Evolutionary conservation across 768 basidiomycete genomes (phyloP), one percentile per base, ranked within the genome.

Genomic region (Serpula lacrymans): DNA sequence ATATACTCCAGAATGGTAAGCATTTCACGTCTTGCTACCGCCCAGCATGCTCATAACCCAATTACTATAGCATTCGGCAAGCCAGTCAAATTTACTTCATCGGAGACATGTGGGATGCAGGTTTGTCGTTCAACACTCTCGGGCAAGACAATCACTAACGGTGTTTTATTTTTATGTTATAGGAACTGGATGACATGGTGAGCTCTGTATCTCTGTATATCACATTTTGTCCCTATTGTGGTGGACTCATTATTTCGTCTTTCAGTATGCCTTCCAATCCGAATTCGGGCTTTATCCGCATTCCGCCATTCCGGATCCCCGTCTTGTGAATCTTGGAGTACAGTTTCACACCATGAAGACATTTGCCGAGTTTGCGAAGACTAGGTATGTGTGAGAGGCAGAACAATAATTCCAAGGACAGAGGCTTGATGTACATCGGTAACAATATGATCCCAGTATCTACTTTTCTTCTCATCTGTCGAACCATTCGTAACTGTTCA

Each of bases 111-210:
- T 25, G 59, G 57, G 8, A 34, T 47, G 45, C 27, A 57, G 52
- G 54, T 48, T 18, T 40, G 49, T 16, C 24, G 1, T n/a, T n/a
- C n/a, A n/a, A n/a, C 3, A 22, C 25, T 47, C n/a, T 14, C 20
- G 14, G n/a, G 31, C 31, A 33, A 33, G 6, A 14, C 20, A 6
- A 33, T 6, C 7, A 33, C 20, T 33, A n/a, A n/a, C 31, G n/a
- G n/a, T 28, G 14, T 33, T 14, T 7, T 8, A n/a, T 33, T n/a
- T 14, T 33, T 14, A 6, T 33, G 6, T 14, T 28, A 2, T 21
- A 46, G 39, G 54, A 61, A 37, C 4, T 58, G 8, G 60, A 60
- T 12, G 31, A 53, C 3, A 60, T 53, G 58, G 58, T 59, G 32
- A 5, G 49, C n/a, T 9, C 20, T 34, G 16, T 34, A 18, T 18